Conservation (phyloP, 2,329 filamentous ascomycete genomes). For the Simplicillium aogashimaense region DNA sequence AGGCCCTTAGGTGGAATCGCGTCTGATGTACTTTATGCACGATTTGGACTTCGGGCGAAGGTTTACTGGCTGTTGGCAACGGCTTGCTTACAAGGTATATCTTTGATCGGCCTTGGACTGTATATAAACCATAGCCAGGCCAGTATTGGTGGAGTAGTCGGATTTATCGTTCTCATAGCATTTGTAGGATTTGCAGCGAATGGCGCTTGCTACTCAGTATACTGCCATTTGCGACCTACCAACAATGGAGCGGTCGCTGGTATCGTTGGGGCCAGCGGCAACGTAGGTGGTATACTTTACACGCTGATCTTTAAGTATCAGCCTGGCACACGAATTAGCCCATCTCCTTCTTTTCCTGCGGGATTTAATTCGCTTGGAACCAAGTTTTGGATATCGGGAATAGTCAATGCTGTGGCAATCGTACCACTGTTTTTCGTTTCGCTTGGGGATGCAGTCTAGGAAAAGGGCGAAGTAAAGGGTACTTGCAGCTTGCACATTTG, state of each 20-base stretch:
- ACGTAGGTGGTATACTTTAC: conserved; percentile 77
- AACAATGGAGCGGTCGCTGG: conserved; percentile 75
- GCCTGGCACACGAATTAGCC: neutral
- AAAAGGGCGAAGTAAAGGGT: too few species aligned
- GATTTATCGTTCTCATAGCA: conserved; percentile 65
- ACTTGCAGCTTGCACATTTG: too few species aligned
- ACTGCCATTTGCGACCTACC: conserved; percentile 75
- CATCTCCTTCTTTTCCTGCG: neutral
- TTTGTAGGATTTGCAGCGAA: conserved; percentile 81
- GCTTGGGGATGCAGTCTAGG: neutral
- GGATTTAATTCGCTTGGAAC: neutral
- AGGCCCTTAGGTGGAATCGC: conserved; percentile 55
- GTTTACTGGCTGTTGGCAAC: conserved; percentile 36
- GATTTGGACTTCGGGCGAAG: conserved; percentile 21
- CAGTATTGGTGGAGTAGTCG: conserved; percentile 52
- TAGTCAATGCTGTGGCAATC: neutral
- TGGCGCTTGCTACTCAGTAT: conserved; percentile 76
- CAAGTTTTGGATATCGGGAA: neutral
- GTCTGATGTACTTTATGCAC: conserved; percentile 38
- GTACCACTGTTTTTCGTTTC: neutral
- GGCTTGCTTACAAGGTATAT: conserved; percentile 36
- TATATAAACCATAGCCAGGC: conserved; percentile 41
- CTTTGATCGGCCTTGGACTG: conserved; percentile 51
- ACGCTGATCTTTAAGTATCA: conserved; percentile 65
- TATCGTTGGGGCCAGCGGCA: conserved; percentile 69